Conservation (phyloP, 1,139 yeast genomes). For the Meyerozyma sp. region DNA sequence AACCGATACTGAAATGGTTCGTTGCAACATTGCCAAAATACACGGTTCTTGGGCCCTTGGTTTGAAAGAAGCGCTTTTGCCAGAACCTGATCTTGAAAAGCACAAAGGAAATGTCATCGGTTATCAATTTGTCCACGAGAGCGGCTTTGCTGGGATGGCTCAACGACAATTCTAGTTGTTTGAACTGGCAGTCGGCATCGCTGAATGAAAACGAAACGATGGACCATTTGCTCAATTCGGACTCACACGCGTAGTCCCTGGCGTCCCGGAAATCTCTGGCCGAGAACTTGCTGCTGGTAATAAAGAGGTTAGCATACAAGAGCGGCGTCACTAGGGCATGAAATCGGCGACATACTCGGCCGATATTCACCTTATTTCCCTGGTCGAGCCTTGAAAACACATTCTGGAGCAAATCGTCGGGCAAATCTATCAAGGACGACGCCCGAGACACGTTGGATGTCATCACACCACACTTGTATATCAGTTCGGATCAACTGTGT, state of each 20-base stretch:
- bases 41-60: neutral
- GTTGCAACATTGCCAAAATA: slow-evolving; percentile 15
- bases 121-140: slow-evolving; percentile 4
- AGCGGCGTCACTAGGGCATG: neutral
- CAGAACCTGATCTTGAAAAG: slow-evolving; percentile 11
- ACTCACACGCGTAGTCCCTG: neutral
- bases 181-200: slow-evolving; percentile 3
- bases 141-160: slow-evolving; percentile 1
- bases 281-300: slow-evolving; percentile 4
- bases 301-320: slow-evolving; percentile 8
- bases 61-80: slow-evolving; percentile 4
- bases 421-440: neutral
- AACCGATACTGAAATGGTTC: slow-evolving; percentile 8
- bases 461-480: too few relatives aligned
- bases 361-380: neutral
- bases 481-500: too few relatives aligned
- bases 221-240: slow-evolving; percentile 4
- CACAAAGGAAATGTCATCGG: slow-evolving; percentile 10
- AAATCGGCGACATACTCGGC: neutral
- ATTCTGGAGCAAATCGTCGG: neutral
- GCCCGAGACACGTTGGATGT: neutral
- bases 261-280: neutral
- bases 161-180: slow-evolving; percentile 6
- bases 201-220: slow-evolving; percentile 4
- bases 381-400: neutral